Percentiles rank a stretch among this genome's conserved stretches.
Conservation (phyloP, 176 grass and related monocot species). For the Oryza punctata region DNA sequence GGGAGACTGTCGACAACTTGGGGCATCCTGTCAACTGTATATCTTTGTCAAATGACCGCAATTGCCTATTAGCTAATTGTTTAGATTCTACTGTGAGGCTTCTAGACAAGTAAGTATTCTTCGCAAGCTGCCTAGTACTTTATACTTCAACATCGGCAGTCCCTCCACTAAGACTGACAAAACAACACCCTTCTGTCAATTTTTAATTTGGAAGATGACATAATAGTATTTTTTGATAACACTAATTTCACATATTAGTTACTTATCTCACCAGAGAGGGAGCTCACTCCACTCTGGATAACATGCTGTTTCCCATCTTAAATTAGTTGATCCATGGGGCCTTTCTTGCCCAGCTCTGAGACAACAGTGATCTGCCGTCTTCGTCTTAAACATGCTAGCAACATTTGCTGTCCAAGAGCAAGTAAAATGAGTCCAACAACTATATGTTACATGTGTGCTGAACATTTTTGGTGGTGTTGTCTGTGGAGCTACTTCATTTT, state of each 20-base stretch:
- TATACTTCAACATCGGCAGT: not conserved
- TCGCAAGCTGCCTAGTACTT: not conserved
- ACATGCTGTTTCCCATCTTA: not conserved
- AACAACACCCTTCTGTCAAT: not conserved
- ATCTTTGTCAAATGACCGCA: conserved; percentile 88
- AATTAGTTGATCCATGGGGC: not conserved
- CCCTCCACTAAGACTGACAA: not conserved
- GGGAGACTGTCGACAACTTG: conserved; percentile 82
- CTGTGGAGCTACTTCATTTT: not conserved
- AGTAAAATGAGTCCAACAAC: not conserved
- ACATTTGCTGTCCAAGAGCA: not conserved
- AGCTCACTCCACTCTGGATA: conserved; percentile 3
- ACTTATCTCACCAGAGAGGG: not conserved
- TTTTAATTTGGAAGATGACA: conserved; percentile 23
- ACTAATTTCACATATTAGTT: not conserved
- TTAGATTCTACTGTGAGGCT: conserved; percentile 88
- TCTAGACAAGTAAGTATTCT: conserved; percentile 74
- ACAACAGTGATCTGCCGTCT: not conserved
- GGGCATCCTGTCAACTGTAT: conserved; percentile 89
- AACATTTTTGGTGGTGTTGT: not conserved
- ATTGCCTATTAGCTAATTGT: conserved; percentile 89
- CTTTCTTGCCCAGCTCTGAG: not conserved
- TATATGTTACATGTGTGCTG: not conserved
- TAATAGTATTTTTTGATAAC: not conserved
- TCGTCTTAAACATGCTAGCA: not conserved